These are phyloP conservation scores for Dictyostelium firmibasis DNA, from an alignment of 78 protist genomes.

Conservation along the genomic window DNA sequence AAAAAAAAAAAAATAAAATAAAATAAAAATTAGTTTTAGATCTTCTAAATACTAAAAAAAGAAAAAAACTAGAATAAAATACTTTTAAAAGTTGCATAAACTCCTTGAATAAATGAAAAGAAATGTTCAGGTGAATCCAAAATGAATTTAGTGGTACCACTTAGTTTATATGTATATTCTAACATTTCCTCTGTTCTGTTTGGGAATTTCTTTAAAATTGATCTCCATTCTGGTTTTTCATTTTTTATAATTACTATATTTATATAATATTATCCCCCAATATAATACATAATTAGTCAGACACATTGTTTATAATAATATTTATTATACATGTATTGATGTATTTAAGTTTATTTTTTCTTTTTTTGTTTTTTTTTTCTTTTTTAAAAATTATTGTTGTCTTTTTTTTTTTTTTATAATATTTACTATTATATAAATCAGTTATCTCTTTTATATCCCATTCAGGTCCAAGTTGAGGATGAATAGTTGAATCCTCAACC, in stretches of 20 bases:
- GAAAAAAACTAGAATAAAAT: not conserved
- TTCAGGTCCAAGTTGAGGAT: slow-evolving; percentile 38
- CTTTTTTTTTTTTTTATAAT: no score
- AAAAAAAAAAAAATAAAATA: not conserved
- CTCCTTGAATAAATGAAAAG: not conserved
- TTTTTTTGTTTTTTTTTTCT: no score
- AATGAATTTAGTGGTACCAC: not conserved
- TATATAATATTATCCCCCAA: no score
- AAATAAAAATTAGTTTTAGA: not conserved
- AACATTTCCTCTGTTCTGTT: slow-evolving; percentile 49
- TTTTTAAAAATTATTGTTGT: no score
- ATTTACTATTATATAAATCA: slow-evolving; percentile 43
- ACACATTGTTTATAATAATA: no score
- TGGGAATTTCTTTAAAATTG: slow-evolving; percentile 47
- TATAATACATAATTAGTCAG: no score
- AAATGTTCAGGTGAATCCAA: not conserved
- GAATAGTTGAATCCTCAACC: not conserved
- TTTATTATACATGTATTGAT: no score
- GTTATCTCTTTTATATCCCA: slow-evolving; percentile 30
- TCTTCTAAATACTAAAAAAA: not conserved
- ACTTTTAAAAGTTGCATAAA: not conserved
- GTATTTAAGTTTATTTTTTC: no score
- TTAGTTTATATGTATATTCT: slow-evolving; percentile 12
- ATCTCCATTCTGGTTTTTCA: slow-evolving; percentile 25
- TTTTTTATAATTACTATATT: slow-evolving; percentile 16